Percentiles rank a stretch among this genome's conserved stretches.
Evolutionary conservation across 208 protist genomes (phyloP).

Genomic region (Acanthamoeba lenticulata): DNA sequence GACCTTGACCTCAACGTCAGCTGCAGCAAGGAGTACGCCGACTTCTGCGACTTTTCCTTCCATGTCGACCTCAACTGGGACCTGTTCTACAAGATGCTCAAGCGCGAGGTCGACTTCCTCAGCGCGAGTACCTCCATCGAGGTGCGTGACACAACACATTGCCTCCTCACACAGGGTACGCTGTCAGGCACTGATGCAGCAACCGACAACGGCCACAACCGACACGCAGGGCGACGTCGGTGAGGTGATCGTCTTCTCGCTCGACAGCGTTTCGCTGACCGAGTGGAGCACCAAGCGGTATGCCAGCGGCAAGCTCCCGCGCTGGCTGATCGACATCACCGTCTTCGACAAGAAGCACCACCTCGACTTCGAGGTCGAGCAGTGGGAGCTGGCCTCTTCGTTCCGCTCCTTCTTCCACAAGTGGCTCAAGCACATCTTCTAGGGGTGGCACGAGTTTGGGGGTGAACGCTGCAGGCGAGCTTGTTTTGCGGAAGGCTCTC

Average conservation of each 20-base stretch:
- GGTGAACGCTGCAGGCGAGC: too few species aligned
- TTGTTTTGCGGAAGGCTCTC: too few species aligned
- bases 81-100: conserved; percentile 19
- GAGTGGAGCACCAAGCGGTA: neutral
- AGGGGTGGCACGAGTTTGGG: neutral
- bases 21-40: neutral
- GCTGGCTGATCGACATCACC: conserved; percentile 36
- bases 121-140: neutral
- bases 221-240: neutral
- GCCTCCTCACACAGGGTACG: neutral
- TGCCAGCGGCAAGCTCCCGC: neutral
- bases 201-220: neutral
- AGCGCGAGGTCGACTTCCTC: conserved; percentile 20
- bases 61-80: neutral
- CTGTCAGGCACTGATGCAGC: neutral
- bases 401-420: neutral
- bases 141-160: neutral
- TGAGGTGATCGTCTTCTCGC: neutral
- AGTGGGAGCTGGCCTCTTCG: neutral
- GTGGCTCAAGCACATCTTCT: conserved; percentile 23
- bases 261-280: neutral
- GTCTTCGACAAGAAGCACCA: conserved; percentile 53
- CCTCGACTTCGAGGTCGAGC: conserved; percentile 14
- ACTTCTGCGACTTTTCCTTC: conserved; percentile 27
- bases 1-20: neutral